Conservation (phyloP, 179 eudicot species). For the Sideroxylon spinosum region DNA sequence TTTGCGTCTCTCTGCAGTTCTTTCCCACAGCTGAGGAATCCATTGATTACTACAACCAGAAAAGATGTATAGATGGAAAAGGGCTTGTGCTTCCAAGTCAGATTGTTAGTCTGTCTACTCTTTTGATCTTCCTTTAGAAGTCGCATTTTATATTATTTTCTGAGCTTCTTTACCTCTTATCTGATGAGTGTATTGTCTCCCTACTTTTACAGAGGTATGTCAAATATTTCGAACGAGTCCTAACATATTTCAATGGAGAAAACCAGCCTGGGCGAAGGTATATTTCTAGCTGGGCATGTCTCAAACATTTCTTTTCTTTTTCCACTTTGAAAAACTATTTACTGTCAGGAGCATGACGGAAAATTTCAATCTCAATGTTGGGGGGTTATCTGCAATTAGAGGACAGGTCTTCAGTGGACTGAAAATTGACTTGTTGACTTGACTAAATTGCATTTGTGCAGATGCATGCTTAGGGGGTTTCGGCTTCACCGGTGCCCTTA, state of each 20-base stretch:
- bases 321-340: neutral
- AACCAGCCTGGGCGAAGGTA: constrained; percentile 95
- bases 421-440: constrained; percentile 14
- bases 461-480: constrained; percentile 95
- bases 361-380: neutral
- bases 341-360: neutral
- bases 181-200: constrained; percentile 13
- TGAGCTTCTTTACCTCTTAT: constrained; percentile 17
- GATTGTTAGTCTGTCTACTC: constrained; percentile 56
- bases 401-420: neutral
- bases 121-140: constrained; percentile 8
- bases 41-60: constrained; percentile 87
- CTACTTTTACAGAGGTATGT: constrained; percentile 65
- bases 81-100: constrained; percentile 98
- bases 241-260: constrained; percentile 80
- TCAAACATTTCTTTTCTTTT: neutral
- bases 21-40: constrained; percentile 99
- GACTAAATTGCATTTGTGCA: constrained; percentile 25
- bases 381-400: neutral
- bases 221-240: constrained; percentile 79
- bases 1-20: constrained; percentile 46
- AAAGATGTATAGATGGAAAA: constrained; percentile 88
- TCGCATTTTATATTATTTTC: neutral
- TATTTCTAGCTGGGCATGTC: neutral
- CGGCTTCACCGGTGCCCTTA: constrained; percentile 91